A percentile compares a stretch with the other conserved stretches of the same genome.
Conservation (phyloP, 2,329 filamentous ascomycete species). For the Phyllosticta capitalensis region DNA sequence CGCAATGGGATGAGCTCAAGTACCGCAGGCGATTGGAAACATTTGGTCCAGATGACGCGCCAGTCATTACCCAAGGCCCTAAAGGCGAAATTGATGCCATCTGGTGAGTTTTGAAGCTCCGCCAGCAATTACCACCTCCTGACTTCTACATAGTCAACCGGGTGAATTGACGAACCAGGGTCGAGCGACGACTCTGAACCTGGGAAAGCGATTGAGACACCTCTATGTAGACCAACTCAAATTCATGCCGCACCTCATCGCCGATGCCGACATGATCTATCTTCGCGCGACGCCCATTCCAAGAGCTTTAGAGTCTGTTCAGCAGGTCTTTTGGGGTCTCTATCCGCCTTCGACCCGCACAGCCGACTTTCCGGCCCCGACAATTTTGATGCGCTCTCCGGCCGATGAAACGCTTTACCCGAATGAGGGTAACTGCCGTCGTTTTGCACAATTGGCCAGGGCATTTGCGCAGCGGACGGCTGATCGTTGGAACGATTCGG, state of each 20-base stretch:
- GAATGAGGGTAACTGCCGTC: conserved; percentile 40
- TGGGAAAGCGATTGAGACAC: conserved; percentile 38
- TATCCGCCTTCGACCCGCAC: conserved; percentile 36
- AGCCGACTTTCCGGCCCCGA: conserved; percentile 33
- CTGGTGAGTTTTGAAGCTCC: conserved; percentile 50
- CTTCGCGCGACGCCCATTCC: conserved; percentile 41
- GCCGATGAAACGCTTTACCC: conserved; percentile 42
- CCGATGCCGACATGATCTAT: conserved; percentile 35
- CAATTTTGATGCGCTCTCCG: conserved; percentile 36
- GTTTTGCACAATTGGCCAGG: conserved; percentile 38
- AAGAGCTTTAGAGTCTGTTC: conserved; percentile 40
- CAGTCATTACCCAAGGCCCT: conserved; percentile 59
- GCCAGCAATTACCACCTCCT: neutral
- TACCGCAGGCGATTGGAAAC: conserved; percentile 71
- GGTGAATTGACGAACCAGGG: conserved; percentile 43
- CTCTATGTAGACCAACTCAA: conserved; percentile 42
- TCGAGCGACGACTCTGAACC: conserved; percentile 38
- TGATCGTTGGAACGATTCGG: conserved; percentile 44
- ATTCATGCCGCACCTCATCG: conserved; percentile 38
- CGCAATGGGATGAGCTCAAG: conserved; percentile 48
- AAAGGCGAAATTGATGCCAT: conserved; percentile 64
- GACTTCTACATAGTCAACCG: conserved; percentile 26
- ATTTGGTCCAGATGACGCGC: conserved; percentile 56
- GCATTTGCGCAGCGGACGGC: conserved; percentile 40
- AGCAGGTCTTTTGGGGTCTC: conserved; percentile 41